Evolutionary conservation across 179 eudicot species (phyloP).

Genomic region (Gypsophila paniculata): DNA sequence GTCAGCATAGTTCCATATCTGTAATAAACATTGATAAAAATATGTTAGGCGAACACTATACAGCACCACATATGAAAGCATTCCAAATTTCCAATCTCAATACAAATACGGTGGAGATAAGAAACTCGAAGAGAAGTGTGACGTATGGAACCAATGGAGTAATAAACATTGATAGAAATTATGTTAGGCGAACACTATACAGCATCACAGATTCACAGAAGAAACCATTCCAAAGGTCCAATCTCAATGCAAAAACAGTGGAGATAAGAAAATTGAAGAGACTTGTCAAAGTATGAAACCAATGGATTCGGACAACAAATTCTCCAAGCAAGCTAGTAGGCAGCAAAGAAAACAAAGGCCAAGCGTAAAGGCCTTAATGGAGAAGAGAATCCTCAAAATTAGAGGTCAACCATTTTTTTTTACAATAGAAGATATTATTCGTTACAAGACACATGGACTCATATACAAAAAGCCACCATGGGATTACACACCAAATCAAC

Average conservation of each 20-base stretch:
- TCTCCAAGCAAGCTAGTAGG: constrained; percentile 7
- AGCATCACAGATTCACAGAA: not conserved
- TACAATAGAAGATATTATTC: not conserved
- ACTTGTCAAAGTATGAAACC: not conserved
- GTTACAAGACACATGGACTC: not conserved
- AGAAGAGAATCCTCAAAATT: not conserved
- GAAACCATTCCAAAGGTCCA: constrained; percentile 2
- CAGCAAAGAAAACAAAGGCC: not conserved
- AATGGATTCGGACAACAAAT: not conserved
- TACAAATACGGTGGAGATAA: not conserved
- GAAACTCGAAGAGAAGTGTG: not conserved
- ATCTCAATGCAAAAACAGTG: not conserved
- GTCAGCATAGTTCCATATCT: constrained; percentile 95
- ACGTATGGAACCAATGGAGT: too few species aligned
- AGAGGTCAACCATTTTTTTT: not conserved
- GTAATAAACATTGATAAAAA: constrained; percentile 8
- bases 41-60: constrained; percentile 6
- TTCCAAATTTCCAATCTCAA: not conserved
- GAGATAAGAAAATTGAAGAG: not conserved
- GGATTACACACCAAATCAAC: not conserved
- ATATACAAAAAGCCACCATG: too few species aligned
- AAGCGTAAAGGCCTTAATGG: not conserved
- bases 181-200: constrained; percentile 9
- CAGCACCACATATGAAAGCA: not conserved
- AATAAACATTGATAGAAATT: not conserved